A percentile compares a stretch with the other conserved stretches of the same genome.
phyloP scores from a whole-genome alignment of 139 green algal genomes.

The Desmodesmus armatus region DNA sequence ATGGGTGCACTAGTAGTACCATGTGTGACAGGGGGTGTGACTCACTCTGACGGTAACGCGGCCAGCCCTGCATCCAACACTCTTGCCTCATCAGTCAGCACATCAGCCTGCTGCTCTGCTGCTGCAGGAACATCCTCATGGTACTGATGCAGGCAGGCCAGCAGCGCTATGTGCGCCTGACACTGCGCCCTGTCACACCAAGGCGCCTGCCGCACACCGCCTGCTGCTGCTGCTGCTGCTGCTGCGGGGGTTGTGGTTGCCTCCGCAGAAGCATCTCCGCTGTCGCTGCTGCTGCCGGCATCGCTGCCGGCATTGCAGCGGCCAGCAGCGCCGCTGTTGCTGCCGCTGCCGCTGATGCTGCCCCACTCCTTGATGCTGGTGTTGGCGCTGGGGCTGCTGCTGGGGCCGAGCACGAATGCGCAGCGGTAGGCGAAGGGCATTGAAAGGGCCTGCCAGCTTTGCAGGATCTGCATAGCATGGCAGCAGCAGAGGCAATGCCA shows the following conservation, averaged over 20 bases:
- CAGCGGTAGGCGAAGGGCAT: conserved; percentile 7
- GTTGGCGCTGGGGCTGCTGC: neutral
- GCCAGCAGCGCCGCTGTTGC: too few relatives aligned
- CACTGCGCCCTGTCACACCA: conserved; percentile 20
- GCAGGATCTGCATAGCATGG: conserved; percentile 29
- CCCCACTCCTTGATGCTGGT: too few relatives aligned
- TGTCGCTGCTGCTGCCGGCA: neutral
- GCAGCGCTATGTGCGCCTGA: conserved; percentile 30
- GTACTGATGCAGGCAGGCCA: conserved; percentile 37
- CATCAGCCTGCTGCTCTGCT: neutral
- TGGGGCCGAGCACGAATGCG: conserved; percentile 4
- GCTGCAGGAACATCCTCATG: conserved; percentile 15
- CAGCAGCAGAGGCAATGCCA: neutral
- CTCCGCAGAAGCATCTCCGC: too few relatives aligned
- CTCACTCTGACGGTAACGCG: neutral
- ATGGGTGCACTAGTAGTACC: too few relatives aligned
- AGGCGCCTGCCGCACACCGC: neutral
- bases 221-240: neutral
- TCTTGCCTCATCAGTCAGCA: neutral
- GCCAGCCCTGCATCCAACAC: conserved; percentile 18
- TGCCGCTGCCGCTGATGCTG: neutral
- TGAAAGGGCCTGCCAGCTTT: conserved; percentile 21
- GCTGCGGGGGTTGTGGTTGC: too few relatives aligned
- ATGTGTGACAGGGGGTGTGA: too few relatives aligned
- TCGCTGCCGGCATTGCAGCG: neutral